Percentiles rank a stretch among this genome's conserved stretches.
These are phyloP conservation scores for Russula foetens DNA, from an alignment of 768 basidiomycete genomes.

Conservation along the genomic window DNA sequence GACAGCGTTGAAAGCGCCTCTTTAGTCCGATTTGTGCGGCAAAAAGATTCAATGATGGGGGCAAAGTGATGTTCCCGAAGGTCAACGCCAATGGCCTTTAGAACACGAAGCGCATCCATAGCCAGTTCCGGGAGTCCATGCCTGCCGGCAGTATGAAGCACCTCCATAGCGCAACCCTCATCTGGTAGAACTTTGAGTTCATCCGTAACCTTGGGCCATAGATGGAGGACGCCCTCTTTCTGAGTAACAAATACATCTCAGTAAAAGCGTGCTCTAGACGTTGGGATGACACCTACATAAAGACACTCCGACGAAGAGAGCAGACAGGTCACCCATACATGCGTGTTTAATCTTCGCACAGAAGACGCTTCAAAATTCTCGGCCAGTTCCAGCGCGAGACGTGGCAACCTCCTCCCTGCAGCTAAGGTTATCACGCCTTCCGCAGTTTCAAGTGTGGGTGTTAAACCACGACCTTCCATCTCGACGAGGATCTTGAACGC, in stretches of 20 bases:
- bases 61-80: conserved; percentile 70
- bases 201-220: conserved; percentile 55
- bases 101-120: conserved; percentile 49
- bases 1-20: conserved; percentile 55
- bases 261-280: neutral
- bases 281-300: conserved; percentile 45
- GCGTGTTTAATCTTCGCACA: conserved; percentile 42
- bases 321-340: conserved; percentile 62
- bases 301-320: conserved; percentile 51
- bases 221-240: conserved; percentile 56
- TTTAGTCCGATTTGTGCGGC: conserved; percentile 44
- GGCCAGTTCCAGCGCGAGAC: conserved; percentile 67
- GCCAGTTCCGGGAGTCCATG: conserved; percentile 66
- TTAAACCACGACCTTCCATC: conserved; percentile 45
- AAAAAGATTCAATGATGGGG: conserved; percentile 68
- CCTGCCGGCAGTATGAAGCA: conserved; percentile 68
- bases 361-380: conserved; percentile 49
- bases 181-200: conserved; percentile 50
- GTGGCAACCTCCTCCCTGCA: conserved; percentile 44
- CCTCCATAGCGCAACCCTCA: conserved; percentile 63
- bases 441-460: conserved; percentile 41
- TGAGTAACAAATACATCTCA: conserved; percentile 24
- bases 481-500: conserved; percentile 53
- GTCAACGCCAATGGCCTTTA: conserved; percentile 40
- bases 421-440: conserved; percentile 47